phyloP scores from a whole-genome alignment of 2,329 filamentous ascomycete species.

The Fusarium lateritium region DNA sequence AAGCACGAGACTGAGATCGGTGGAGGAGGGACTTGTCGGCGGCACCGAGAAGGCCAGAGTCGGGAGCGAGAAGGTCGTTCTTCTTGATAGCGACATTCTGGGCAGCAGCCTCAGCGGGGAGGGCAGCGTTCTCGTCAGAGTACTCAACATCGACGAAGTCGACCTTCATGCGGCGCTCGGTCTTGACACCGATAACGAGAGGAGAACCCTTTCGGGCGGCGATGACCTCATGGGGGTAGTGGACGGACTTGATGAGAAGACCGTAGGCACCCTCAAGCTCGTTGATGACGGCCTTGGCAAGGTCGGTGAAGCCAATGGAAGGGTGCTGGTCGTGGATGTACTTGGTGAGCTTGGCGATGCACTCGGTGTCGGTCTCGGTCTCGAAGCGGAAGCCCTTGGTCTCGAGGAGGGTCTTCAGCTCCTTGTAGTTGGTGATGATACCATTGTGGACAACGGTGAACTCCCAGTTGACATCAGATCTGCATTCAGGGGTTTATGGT shows the following conservation, averaged over 20 bases:
- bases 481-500: constrained; percentile 56
- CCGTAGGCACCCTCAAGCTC: constrained; percentile 98
- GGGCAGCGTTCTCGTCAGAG: constrained; percentile 84
- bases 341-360: constrained; percentile 98
- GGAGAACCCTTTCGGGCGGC: constrained; percentile 98
- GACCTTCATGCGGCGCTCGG: constrained; percentile 99
- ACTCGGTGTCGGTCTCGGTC: constrained; percentile 99
- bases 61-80: constrained; percentile 78
- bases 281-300: constrained; percentile 97
- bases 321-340: constrained; percentile 97
- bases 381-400: constrained; percentile 98
- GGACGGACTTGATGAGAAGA: constrained; percentile 96
- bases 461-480: constrained; percentile 95
- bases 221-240: constrained; percentile 98
- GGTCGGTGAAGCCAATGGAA: constrained; percentile 93
- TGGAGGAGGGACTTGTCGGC: constrained; percentile 98
- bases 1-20: constrained; percentile 97
- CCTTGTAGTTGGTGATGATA: constrained; percentile 99
- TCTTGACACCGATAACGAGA: constrained; percentile 96
- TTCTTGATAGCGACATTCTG: constrained; percentile 99
- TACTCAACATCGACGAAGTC: constrained; percentile 99
- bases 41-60: constrained; percentile 78
- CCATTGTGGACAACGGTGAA: constrained; percentile 99
- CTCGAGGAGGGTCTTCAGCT: constrained; percentile 92
- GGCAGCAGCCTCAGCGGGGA: constrained; percentile 93